A percentile compares a stretch with the other conserved stretches of the same genome.
phyloP scores from a whole-genome alignment of 148 eudicot genomes.

The Spergularia bocconei region DNA sequence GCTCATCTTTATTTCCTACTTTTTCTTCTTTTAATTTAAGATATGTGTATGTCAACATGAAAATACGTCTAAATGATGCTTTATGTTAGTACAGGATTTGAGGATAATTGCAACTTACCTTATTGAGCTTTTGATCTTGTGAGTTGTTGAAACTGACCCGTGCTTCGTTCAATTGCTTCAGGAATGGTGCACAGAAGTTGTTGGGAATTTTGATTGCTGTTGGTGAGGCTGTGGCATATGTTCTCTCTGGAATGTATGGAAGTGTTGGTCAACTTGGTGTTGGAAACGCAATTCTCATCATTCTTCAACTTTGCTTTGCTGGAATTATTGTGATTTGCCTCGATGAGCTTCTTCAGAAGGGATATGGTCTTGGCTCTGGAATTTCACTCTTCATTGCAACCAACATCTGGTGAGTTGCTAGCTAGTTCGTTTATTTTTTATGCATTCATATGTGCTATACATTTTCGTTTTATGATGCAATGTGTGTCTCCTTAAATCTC shows the following conservation, averaged over 20 bases:
- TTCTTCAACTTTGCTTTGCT: slow-evolving; percentile 82
- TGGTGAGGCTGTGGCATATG: slow-evolving; percentile 92
- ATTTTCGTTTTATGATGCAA: not conserved
- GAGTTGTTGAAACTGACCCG: not conserved
- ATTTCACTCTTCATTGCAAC: slow-evolving; percentile 84
- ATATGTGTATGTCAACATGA: not conserved
- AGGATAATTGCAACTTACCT: not conserved
- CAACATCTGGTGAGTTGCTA: slow-evolving; percentile 61
- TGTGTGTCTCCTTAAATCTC: not conserved
- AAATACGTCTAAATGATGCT: no score
- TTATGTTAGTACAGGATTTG: no score
- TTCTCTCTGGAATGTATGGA: slow-evolving; percentile 86
- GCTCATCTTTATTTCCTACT: not conserved
- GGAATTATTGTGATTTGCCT: slow-evolving; percentile 82
- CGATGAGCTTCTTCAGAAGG: slow-evolving; percentile 89
- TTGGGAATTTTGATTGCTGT: slow-evolving; percentile 79
- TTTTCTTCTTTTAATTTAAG: no score
- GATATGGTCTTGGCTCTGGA: slow-evolving; percentile 90
- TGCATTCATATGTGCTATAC: not conserved
- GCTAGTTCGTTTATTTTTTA: no score
- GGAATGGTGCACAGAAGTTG: slow-evolving; percentile 85
- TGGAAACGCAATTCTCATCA: slow-evolving; percentile 74
- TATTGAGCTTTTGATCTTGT: not conserved
- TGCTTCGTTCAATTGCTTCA: slow-evolving; percentile 18
- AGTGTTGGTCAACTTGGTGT: slow-evolving; percentile 82